Percentiles rank a stretch among this genome's conserved stretches.
Evolutionary conservation across 1,284 basidiomycete genomes (phyloP).

Genomic region (Pyrrhoderma noxium): DNA sequence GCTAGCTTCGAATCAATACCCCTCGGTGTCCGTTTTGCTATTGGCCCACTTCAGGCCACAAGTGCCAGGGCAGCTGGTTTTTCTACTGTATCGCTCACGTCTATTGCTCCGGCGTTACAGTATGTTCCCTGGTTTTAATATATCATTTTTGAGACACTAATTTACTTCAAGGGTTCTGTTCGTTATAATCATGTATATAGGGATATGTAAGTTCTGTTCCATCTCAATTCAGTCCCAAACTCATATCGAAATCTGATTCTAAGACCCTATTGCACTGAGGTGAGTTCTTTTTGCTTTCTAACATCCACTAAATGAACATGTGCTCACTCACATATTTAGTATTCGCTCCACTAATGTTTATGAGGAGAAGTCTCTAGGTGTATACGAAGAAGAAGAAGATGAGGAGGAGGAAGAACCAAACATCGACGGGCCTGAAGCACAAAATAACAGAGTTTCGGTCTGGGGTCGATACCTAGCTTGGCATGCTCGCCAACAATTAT

Average conservation of each 20-base stretch:
- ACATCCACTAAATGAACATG: no score
- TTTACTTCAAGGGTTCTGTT: constrained; percentile 60
- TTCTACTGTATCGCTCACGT: constrained; percentile 61
- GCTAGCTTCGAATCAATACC: constrained; percentile 66
- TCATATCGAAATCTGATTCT: constrained; percentile 14
- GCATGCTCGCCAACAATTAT: constrained; percentile 82
- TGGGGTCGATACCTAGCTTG: constrained; percentile 74
- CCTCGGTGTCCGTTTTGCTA: constrained; percentile 55
- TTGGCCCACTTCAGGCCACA: constrained; percentile 65
- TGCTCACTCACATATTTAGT: constrained; percentile 23
- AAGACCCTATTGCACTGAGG: constrained; percentile 66
- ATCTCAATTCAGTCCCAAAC: constrained; percentile 5
- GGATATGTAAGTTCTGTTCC: constrained; percentile 49
- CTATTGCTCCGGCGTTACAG: constrained; percentile 80
- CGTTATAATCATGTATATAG: constrained; percentile 85
- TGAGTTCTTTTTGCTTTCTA: neutral
- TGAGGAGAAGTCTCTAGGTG: constrained; percentile 81
- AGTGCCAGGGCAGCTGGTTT: constrained; percentile 90
- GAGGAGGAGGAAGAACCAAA: constrained; percentile 42
- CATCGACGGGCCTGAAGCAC: constrained; percentile 34
- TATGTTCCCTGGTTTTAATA: constrained; percentile 31
- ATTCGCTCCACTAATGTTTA: constrained; percentile 99
- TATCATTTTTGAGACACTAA: constrained; percentile 19
- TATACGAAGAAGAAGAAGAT: constrained; percentile 42
- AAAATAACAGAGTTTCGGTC: constrained; percentile 30